Conservation (phyloP, 2,329 filamentous ascomycete species). For the Colletotrichum sublineola region DNA sequence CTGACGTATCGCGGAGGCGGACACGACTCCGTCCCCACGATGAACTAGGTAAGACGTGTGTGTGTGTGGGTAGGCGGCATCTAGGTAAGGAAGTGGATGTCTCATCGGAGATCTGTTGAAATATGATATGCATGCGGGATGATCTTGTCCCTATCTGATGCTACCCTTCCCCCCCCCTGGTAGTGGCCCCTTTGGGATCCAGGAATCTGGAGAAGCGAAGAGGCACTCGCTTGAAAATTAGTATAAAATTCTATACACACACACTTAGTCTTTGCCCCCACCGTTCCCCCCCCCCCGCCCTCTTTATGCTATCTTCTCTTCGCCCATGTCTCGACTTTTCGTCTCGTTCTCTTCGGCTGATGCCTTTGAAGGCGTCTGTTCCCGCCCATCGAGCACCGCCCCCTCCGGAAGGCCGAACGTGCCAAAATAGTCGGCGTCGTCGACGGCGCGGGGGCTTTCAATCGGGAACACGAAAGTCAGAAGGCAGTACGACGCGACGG, state of each 20-base stretch:
- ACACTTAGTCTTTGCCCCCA: too few relatives aligned
- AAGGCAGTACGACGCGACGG: conserved; percentile 42
- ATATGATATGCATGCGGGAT: background rate
- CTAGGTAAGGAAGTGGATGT: background rate
- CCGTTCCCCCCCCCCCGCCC: too few relatives aligned
- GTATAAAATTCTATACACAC: background rate
- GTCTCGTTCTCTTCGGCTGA: background rate
- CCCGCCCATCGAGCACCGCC: conserved; percentile 12
- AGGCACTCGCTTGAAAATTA: conserved; percentile 2
- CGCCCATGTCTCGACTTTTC: background rate
- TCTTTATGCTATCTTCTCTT: conserved; percentile 20
- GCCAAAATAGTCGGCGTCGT: conserved; percentile 48
- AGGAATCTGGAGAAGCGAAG: background rate
- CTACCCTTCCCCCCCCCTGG: background rate
- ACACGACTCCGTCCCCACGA: too few relatives aligned
- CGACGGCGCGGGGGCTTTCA: conserved; percentile 41
- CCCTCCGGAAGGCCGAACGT: conserved; percentile 44
- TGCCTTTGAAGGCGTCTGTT: conserved; percentile 8
- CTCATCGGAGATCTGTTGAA: background rate
- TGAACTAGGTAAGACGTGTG: background rate
- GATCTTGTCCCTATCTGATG: background rate
- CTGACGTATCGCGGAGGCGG: background rate
- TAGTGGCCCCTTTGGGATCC: background rate
- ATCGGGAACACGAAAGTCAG: conserved; percentile 45
- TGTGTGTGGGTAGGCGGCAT: background rate